Base-by-base conservation (phyloP, 345 rosid genomes). In the Eucalyptus lansdowneana region DNA sequence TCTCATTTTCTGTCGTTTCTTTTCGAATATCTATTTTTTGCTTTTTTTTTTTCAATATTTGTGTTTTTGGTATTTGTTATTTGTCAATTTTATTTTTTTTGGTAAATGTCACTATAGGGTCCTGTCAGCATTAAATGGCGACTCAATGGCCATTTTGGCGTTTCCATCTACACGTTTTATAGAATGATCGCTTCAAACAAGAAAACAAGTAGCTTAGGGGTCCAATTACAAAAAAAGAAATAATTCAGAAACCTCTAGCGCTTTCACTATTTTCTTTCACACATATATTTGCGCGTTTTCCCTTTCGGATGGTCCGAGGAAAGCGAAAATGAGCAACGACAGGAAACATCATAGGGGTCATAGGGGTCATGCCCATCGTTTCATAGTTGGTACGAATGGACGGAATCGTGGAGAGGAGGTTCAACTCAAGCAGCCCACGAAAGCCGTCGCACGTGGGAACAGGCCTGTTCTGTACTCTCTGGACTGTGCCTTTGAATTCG, bases 1-100 rank as follows among this genome's bases (percentile, higher is more conserved):
- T 62, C 69, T 29, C 4, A n/a, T 4, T 1, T 0, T 27, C 0
- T 7, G 34, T 62, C 3, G 14, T 62, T 62, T 62, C 34, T 62
- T 62, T 3, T 13, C 9, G 4, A 6, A 62, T 27, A 62, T 62
- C 5, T 15, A 0, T 62, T 6, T 62, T 62, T 27, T 62, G 15
- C 5, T 6, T 4, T 29, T 1, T 27, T 27, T 29, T 62, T 29
- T n/a, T 65, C 37, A 62, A 29, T 14, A 14, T n/a, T 65, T 29
- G 7, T 29, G 8, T 14, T 65, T 65, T 14, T 14, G 15, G 37
- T n/a, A 65, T 29, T 65, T 65, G 37, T 65, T 14, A 65, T 29
- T n/a, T 65, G 37, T 29, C 34, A 29, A 13, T 27, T 62, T 65
- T 13, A 29, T 65, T 62, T 27, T 27, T n/a, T n/a, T 65, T 14